These are phyloP conservation scores for Ustilago nuda DNA, from an alignment of 1,284 basidiomycete species.

Conservation along the genomic window DNA sequence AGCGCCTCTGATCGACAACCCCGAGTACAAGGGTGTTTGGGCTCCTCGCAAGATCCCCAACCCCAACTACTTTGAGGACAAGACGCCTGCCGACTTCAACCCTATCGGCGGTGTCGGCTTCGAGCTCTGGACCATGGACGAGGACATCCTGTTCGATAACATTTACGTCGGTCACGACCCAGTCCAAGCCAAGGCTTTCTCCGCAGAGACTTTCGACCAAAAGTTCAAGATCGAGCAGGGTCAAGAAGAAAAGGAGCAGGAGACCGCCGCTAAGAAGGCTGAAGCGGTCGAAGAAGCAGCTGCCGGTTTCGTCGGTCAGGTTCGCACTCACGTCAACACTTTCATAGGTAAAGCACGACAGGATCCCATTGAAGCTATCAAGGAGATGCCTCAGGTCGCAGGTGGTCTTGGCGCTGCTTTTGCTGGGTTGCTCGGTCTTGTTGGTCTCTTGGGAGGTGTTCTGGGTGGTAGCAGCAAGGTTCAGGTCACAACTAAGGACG, in stretches of 20 bases:
- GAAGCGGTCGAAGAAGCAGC: slow-evolving; percentile 28
- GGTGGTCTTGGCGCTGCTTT: slow-evolving; percentile 59
- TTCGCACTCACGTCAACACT: slow-evolving; percentile 43
- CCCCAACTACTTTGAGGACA: slow-evolving; percentile 91
- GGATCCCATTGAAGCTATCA: slow-evolving; percentile 61
- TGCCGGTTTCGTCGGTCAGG: slow-evolving; percentile 41
- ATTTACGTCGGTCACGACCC: slow-evolving; percentile 67
- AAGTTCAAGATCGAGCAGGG: slow-evolving; percentile 66
- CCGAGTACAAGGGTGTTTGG: slow-evolving; percentile 66
- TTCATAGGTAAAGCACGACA: slow-evolving; percentile 49
- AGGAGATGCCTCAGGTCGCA: slow-evolving; percentile 61
- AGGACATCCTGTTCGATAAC: slow-evolving; percentile 68
- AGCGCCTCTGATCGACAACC: slow-evolving; percentile 82
- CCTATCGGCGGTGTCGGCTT: slow-evolving; percentile 66
- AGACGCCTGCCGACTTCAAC: slow-evolving; percentile 81
- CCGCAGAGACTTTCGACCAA: slow-evolving; percentile 60
- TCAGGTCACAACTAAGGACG: slow-evolving; percentile 49
- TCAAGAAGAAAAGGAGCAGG: slow-evolving; percentile 50
- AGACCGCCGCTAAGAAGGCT: slow-evolving; percentile 35
- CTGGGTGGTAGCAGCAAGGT: slow-evolving; percentile 44
- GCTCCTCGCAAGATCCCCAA: slow-evolving; percentile 73
- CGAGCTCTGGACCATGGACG: slow-evolving; percentile 69
- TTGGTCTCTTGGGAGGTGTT: slow-evolving; percentile 55
- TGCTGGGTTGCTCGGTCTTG: slow-evolving; percentile 55
- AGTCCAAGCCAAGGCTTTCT: slow-evolving; percentile 60